Conservation (phyloP, 116 monocot species). For the Dioscorea cayenensis region DNA sequence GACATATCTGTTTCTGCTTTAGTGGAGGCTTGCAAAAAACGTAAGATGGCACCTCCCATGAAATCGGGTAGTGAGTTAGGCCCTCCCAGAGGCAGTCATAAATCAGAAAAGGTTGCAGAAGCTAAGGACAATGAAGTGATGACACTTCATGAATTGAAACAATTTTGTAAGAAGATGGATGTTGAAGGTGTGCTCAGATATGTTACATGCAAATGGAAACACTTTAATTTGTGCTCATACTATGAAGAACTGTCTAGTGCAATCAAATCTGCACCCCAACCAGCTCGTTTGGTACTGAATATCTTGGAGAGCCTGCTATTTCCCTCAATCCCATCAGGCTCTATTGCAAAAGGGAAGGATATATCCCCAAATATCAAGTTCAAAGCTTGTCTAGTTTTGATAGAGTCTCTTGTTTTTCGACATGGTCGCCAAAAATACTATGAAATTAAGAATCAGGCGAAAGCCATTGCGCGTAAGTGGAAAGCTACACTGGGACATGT, state of each 20-base stretch:
- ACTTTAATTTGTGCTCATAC: not conserved
- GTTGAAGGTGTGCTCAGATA: not conserved
- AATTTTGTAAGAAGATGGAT: not conserved
- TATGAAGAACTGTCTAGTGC: not conserved
- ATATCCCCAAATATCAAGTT: not conserved
- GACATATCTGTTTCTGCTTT: not conserved
- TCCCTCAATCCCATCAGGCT: not conserved
- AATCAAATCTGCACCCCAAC: not conserved
- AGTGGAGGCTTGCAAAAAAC: not conserved
- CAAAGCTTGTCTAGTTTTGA: not conserved
- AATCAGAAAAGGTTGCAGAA: not conserved
- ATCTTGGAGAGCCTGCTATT: not conserved
- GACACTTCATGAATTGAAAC: not conserved
- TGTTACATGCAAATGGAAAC: not conserved
- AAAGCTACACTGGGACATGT: not conserved
- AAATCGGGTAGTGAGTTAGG: not conserved
- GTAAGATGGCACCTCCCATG: not conserved
- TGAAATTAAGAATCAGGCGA: not conserved
- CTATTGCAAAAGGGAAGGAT: not conserved
- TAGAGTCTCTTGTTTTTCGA: not conserved
- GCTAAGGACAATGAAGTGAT: not conserved
- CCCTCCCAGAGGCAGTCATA: not conserved
- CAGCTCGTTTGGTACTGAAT: not conserved
- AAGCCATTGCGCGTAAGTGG: not conserved
- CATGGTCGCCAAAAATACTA: not conserved